Evolutionary conservation across 148 eudicot genomes (phyloP).

Genomic region (Chenopodium berlandieri): DNA sequence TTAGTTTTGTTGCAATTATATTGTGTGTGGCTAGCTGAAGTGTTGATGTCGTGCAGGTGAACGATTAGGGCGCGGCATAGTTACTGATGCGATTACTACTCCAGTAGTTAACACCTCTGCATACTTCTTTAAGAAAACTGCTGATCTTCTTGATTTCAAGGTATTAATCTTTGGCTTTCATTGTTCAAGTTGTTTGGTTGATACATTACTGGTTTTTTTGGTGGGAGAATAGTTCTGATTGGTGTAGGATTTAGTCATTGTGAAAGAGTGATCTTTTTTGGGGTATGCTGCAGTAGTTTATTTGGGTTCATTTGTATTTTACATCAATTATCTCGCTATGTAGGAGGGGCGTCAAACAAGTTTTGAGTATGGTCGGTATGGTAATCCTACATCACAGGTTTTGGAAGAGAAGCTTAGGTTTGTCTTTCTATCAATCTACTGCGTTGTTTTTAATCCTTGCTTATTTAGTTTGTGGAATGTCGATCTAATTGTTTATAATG

Average conservation of each 20-base stretch:
- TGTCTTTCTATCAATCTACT: background rate
- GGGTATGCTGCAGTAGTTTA: background rate
- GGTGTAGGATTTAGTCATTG: background rate
- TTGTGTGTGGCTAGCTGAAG: background rate
- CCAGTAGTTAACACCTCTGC: conserved; percentile 93
- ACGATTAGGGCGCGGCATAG: conserved; percentile 81
- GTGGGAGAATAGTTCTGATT: background rate
- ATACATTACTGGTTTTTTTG: conserved; percentile 3
- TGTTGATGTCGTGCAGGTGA: conserved; percentile 49
- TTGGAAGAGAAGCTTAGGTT: conserved; percentile 84
- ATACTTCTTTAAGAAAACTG: conserved; percentile 82
- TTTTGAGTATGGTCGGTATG: conserved; percentile 92
- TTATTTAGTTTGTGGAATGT: background rate
- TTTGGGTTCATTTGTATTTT: background rate
- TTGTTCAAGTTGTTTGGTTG: background rate
- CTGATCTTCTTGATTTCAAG: conserved; percentile 91
- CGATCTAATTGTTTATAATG: conserved; percentile 6
- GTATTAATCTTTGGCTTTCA: conserved; percentile 25
- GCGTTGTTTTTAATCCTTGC: background rate
- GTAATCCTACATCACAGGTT: conserved; percentile 70
- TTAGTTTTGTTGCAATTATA: background rate
- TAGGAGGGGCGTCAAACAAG: conserved; percentile 79
- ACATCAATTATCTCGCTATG: background rate
- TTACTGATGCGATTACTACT: conserved; percentile 90
- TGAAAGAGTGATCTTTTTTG: background rate